These are phyloP conservation scores for Sorghum bicolor DNA, from an alignment of 176 grass and related monocot species.

Conservation along the genomic window DNA sequence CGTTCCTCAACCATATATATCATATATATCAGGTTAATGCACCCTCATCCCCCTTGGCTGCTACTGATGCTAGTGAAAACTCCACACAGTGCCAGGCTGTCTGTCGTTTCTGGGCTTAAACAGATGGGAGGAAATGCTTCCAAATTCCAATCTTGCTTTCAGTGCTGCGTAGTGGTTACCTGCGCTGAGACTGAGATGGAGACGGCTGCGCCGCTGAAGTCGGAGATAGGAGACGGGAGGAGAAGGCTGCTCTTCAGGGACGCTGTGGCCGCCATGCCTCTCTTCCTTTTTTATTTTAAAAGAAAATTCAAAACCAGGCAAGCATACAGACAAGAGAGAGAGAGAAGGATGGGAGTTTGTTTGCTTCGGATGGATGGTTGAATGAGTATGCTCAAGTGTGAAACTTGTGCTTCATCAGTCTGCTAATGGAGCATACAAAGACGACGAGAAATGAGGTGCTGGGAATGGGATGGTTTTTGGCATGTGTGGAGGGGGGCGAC, in stretches of 20 bases:
- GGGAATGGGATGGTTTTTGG: not conserved
- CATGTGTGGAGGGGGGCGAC: slow-evolving; percentile 39
- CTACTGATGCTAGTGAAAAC: no score
- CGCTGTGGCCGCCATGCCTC: slow-evolving; percentile 25
- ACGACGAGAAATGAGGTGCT: not conserved
- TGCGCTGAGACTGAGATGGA: slow-evolving; percentile 60
- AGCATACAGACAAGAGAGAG: not conserved
- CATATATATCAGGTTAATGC: not conserved
- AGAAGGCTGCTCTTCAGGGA: slow-evolving; percentile 62
- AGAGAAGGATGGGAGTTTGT: not conserved
- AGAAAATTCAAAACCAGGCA: not conserved
- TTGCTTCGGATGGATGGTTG: slow-evolving; percentile 13
- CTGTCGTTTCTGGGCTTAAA: not conserved
- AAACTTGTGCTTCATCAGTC: slow-evolving; percentile 23
- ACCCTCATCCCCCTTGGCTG: slow-evolving; percentile 28
- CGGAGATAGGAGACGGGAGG: slow-evolving; percentile 59
- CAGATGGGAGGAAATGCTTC: not conserved
- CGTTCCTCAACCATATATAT: no score
- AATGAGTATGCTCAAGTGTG: slow-evolving; percentile 15
- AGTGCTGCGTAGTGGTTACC: slow-evolving; percentile 25
- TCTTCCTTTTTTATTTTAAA: not conserved
- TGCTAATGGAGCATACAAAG: slow-evolving; percentile 1
- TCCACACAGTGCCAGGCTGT: not conserved
- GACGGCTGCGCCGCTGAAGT: slow-evolving; percentile 56
- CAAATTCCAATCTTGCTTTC: not conserved